Base-by-base conservation (phyloP, 2,329 filamentous ascomycete species). In the Cercospora citrullina region DNA sequence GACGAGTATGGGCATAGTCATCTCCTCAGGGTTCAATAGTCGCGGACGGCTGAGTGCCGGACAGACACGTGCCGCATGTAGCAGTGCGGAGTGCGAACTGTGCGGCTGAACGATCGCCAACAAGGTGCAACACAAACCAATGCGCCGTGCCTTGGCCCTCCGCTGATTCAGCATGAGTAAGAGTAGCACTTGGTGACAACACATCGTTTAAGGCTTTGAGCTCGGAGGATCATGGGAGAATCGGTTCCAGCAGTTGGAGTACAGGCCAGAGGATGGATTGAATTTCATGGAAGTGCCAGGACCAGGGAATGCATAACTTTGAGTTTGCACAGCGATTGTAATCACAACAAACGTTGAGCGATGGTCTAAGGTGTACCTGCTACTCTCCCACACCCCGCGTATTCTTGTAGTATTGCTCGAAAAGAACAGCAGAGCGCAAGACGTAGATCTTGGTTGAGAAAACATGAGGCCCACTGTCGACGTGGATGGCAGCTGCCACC, bases 131-230 rank as follows among this genome's bases (percentile, higher is more conserved):
- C 6, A 42, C 36, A n/a, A 42, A 42, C 16, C 36, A 42, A 21
- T 23, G 53, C 53, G 53, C 53, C 53, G 30, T 18, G 53, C 53
- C 53, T 58, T 30, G 53, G 53, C 53, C 2, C 26, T 31, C 8
- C 26, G 53, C 10, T 58, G 21, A 12, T 23, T 58, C 53, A 58
- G 53, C 53, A 58, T 58, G 26, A 58, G 53, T 58, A 33, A 58
- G 53, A 16, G 36, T 6, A n/a, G 36, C n/a, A 42, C 16, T n/a
- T 42, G 5, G 36, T 42, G 16, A 42, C 36, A 42, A 42, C 36
- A 39, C 36, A 42, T 42, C 36, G 36, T 9, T 42, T 7, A 42
- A 42, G 36, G 36, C 14, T 16, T 8, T 16, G 6, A n/a, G 16
- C 36, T 42, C n/a, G 36, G 16, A 51, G 45, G 9, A 23, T 51